phyloP scores from a whole-genome alignment of 2,329 filamentous ascomycete genomes.

The Diplocarpon rosae region DNA sequence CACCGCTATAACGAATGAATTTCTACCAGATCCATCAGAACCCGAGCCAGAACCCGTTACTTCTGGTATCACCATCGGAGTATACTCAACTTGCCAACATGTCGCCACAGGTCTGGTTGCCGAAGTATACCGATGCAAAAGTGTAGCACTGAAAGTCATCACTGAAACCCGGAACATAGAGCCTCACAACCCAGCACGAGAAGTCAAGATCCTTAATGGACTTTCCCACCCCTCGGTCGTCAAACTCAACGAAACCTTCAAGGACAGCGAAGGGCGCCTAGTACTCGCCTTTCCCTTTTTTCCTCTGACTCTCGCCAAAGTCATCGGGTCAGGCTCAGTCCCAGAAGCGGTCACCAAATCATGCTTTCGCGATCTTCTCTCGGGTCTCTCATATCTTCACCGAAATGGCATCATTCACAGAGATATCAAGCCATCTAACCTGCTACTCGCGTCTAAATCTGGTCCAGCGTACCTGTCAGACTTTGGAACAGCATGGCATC shows the following conservation, averaged over 20 bases:
- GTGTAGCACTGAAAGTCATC: conserved; percentile 76
- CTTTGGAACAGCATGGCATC: conserved; percentile 86
- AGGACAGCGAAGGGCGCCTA: conserved; percentile 57
- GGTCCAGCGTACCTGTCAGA: conserved; percentile 76
- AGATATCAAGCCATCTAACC: conserved; percentile 86
- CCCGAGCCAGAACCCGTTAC: conserved; percentile 3
- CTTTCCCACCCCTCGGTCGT: conserved; percentile 51
- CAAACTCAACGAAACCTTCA: conserved; percentile 61
- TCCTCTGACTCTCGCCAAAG: conserved; percentile 56
- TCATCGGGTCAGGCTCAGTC: conserved; percentile 43
- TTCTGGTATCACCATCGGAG: conserved; percentile 36
- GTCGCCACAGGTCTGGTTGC: conserved; percentile 67
- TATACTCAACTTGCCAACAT: conserved; percentile 41
- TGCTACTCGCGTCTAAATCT: conserved; percentile 56
- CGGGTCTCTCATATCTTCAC: conserved; percentile 63
- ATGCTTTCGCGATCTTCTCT: conserved; percentile 57
- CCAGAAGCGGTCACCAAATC: conserved; percentile 25
- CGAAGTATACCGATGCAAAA: conserved; percentile 58
- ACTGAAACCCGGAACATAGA: conserved; percentile 59
- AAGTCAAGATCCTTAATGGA: conserved; percentile 60
- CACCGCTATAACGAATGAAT: conserved; percentile 19
- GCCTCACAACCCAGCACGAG: conserved; percentile 73
- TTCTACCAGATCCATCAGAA: conserved; percentile 1
- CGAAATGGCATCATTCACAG: conserved; percentile 71
- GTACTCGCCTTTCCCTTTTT: conserved; percentile 81